Evolutionary conservation across 2,329 filamentous ascomycete species (phyloP), one percentile per base, ranked within the genome.

Genomic region (Cercospora janseana): DNA sequence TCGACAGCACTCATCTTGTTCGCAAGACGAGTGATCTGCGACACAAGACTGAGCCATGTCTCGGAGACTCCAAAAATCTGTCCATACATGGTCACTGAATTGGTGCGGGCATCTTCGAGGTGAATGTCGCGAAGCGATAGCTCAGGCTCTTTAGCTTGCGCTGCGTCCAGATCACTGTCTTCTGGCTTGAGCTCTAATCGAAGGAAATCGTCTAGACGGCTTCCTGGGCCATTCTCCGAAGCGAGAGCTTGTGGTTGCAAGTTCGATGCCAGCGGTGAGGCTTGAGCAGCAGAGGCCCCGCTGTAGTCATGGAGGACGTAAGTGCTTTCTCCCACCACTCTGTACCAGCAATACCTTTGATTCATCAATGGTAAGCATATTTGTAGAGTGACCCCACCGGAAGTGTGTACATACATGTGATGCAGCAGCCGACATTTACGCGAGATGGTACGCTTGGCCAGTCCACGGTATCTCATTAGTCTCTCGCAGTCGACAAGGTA

Each of bases 61-160:
- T 74, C 72, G 0, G 70, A 65, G 9, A 74, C 69, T 2, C 71
- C 70, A 42, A 74, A 74, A 6, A 74, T 66, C 21, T 72, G 63
- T 32, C 64, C 65, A 51, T 71, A 72, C 20, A 72, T 63, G 0
- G 67, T 70, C 3, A 65, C 61, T 8, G 62, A 59, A 27, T 63
- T 67, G 6, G 59, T 63, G 6, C 67, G 58, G 1, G 64, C 66
- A 41, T 70, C 67, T 35, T 70, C 63, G 1, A 71, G 60, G 44
- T 73, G 70, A n/a, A 72, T 72, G 32, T 72, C 70, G 27, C 66
- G 59, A 12, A 70, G 59, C 1, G 64, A 65, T 13, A 38, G 59
- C 38, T 48, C 44, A 16, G 46, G 44, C 56, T 70, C 69, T 47
- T 71, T 72, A 10, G 58, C 58, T n/a, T 69, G 65, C 15, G 70